Evolutionary conservation across 768 basidiomycete species (phyloP).

Genomic region (Phylloporus sp.): DNA sequence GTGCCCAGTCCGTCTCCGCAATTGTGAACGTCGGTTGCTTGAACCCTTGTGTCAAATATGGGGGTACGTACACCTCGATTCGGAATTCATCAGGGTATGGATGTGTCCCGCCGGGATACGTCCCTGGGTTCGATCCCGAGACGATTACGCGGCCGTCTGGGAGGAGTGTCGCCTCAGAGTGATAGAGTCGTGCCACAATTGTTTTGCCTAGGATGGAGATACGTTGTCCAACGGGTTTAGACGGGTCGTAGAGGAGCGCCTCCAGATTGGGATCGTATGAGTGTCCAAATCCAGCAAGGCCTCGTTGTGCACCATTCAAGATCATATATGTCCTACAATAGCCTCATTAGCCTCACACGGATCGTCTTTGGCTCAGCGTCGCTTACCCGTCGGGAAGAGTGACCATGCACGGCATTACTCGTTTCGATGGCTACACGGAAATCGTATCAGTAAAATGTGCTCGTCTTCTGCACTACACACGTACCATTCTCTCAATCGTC

Average conservation of each 20-base stretch:
- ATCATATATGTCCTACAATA: slow-evolving; percentile 70
- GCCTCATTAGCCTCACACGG: background rate
- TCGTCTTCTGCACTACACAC: slow-evolving; percentile 14
- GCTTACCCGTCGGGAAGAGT: slow-evolving; percentile 47
- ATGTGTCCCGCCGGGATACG: slow-evolving; percentile 33
- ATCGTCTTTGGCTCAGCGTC: too few relatives aligned
- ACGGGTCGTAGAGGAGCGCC: slow-evolving; percentile 70
- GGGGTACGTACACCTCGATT: slow-evolving; percentile 78
- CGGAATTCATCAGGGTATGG: slow-evolving; percentile 76
- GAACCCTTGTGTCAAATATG: slow-evolving; percentile 68
- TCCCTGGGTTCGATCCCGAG: slow-evolving; percentile 73
- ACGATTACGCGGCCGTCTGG: slow-evolving; percentile 73
- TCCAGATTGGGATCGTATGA: slow-evolving; percentile 57
- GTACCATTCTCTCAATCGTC: slow-evolving; percentile 76
- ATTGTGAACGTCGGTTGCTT: slow-evolving; percentile 61
- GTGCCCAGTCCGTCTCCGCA: slow-evolving; percentile 57
- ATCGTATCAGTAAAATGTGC: background rate
- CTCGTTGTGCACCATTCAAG: slow-evolving; percentile 67
- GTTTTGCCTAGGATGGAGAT: too few relatives aligned
- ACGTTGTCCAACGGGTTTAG: slow-evolving; percentile 53
- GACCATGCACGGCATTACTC: slow-evolving; percentile 76
- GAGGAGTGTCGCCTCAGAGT: too few relatives aligned
- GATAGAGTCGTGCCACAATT: too few relatives aligned
- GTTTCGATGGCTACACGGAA: slow-evolving; percentile 51
- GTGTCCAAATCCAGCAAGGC: slow-evolving; percentile 72